Conservation (phyloP, 2,329 filamentous ascomycete species). For the Neurospora crassa region DNA sequence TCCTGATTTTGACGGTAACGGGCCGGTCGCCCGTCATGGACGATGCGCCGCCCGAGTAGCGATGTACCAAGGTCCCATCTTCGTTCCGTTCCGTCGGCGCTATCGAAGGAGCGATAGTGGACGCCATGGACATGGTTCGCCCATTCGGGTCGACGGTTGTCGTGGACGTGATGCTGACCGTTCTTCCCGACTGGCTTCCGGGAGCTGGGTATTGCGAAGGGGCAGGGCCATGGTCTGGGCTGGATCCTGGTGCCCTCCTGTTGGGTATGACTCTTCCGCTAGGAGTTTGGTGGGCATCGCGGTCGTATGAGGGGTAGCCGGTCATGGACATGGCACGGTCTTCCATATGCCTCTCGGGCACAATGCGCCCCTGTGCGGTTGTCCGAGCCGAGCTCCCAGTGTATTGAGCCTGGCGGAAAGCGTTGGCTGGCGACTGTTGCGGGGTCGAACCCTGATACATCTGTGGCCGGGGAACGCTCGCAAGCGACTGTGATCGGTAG, state of each 20-base stretch:
- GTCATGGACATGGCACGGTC: constrained; percentile 96
- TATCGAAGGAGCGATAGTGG: constrained; percentile 61
- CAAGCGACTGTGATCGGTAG: constrained; percentile 89
- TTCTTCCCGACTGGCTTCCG: constrained; percentile 43
- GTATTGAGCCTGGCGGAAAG: constrained; percentile 71
- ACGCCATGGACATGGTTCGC: constrained; percentile 88
- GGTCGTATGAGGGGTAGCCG: constrained; percentile 60
- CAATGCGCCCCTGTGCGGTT: constrained; percentile 82
- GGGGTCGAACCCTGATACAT: constrained; percentile 36
- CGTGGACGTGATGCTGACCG: constrained; percentile 53
- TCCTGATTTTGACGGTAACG: constrained; percentile 53
- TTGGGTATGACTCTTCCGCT: constrained; percentile 86
- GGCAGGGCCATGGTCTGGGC: constrained; percentile 6
- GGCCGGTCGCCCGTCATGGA: constrained; percentile 46
- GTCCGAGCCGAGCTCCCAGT: constrained; percentile 59
- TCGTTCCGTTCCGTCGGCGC: constrained; percentile 44
- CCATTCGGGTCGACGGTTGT: constrained; percentile 34
- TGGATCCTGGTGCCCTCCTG: constrained; percentile 39
- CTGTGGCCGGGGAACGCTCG: constrained; percentile 53
- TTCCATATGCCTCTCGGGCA: constrained; percentile 75
- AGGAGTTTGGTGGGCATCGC: constrained; percentile 81
- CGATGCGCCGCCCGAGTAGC: constrained; percentile 46
- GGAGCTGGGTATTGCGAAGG: constrained; percentile 33
- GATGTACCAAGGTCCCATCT: constrained; percentile 35
- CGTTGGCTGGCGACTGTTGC: constrained; percentile 53